These are phyloP conservation scores for Komagataea norvegica DNA, from an alignment of 1,139 yeast genomes.

Conservation along the genomic window DNA sequence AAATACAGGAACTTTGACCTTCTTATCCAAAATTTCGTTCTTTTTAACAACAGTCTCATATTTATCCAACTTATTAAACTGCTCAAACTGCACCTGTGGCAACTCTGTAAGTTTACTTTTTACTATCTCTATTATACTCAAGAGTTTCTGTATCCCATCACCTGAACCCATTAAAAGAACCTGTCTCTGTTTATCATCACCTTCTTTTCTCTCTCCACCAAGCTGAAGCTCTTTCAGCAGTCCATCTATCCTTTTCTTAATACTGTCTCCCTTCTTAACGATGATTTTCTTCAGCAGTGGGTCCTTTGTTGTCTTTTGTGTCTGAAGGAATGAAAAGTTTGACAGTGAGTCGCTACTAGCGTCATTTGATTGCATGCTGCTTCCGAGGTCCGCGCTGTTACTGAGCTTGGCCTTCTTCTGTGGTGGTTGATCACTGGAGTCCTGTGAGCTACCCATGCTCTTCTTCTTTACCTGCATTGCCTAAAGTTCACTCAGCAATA, in stretches of 20 bases:
- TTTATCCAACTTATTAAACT: constrained; percentile 22
- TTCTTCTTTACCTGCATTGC: too few species aligned
- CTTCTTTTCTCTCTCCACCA: constrained; percentile 13
- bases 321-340: constrained; percentile 5
- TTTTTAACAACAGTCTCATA: constrained; percentile 15
- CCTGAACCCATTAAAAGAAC: constrained; percentile 22
- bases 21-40: constrained; percentile 21
- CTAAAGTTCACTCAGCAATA: too few species aligned
- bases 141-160: constrained; percentile 20
- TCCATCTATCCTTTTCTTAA: constrained; percentile 11
- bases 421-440: constrained; percentile 8
- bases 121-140: constrained; percentile 22
- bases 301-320: constrained; percentile 4
- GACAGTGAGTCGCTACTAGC: too few species aligned
- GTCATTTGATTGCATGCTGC: too few species aligned
- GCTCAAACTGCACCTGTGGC: constrained; percentile 11
- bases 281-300: constrained; percentile 4
- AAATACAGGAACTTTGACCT: constrained; percentile 18
- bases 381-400: too few species aligned
- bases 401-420: constrained; percentile 6
- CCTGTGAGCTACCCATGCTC: constrained; percentile 2
- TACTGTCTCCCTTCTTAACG: constrained; percentile 16
- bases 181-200: constrained; percentile 2
- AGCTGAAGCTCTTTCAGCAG: constrained; percentile 1
- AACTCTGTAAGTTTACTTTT: constrained; percentile 15